Base-by-base conservation (phyloP, 2,329 filamentous ascomycete species). In the Colletotrichum gigasporum region DNA sequence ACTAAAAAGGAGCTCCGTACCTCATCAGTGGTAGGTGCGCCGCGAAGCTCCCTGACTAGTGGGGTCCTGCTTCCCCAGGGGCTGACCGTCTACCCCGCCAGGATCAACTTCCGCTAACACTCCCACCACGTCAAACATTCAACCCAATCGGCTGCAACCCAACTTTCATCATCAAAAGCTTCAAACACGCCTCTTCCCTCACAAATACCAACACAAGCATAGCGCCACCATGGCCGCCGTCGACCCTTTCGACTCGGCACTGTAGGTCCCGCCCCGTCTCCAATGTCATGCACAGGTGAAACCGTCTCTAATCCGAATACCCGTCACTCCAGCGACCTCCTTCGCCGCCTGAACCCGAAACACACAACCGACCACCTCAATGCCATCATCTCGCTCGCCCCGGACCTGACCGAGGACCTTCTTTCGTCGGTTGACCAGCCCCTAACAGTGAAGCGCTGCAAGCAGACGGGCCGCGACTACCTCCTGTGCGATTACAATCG, bases 401-500 rank as follows among this genome's bases (percentile, higher is more conserved):
- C 96, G 14, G 91, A 95, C 71, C 90, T 99, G 65, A 96, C 95
- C 74, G 96, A 99, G 85, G 96, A 99, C 78, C 93, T 99, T 42
- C 93, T 99, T 69, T 96, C 95, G 69, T 97, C 95, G 22, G 96
- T 99, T 71, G 96, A 99, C 80, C 95, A 98, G 79, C 96, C 96
- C 22, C 90, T 99, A 61, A 90, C 91, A 64, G 87, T 96, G 68
- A 90, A 91, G 72, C 91, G 92, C 69, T 98, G 96, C 85, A 88
- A 89, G 71, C 92, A 94, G 80, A 91, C 93, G 30, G 93, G 94
- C 72, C 92, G 95, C 71, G 96, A 98, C 81, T 99, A 97, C 83
- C 89, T 99, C 53, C 91, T 97, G 74, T 99, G 96, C 85, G 96
- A 99, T 86, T 99, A 99, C 87, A 99, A 99, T 86, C 94, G 96